Percentiles rank a stretch among this genome's conserved stretches.
These are phyloP conservation scores for Saccharomyces hybrid DNA, from an alignment of 1,139 yeast genomes.

Conservation along the genomic window DNA sequence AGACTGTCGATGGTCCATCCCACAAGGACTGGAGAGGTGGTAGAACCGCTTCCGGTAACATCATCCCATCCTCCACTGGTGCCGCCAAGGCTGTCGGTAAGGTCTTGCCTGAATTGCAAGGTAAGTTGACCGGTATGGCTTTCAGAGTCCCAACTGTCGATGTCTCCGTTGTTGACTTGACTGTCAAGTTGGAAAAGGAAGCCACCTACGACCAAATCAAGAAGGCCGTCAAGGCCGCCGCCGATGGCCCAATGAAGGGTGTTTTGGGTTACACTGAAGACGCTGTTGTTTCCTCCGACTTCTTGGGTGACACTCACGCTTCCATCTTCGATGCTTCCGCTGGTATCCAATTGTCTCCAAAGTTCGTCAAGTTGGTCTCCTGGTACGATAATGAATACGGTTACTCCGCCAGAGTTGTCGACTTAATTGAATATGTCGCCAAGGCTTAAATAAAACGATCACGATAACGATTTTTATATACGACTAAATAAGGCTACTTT, in stretches of 20 bases:
- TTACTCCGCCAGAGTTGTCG: slow-evolving; percentile 86
- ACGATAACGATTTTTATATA: neutral
- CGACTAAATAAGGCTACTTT: neutral
- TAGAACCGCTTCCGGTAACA: slow-evolving; percentile 86
- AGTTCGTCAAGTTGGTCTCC: slow-evolving; percentile 73
- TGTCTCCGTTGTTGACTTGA: slow-evolving; percentile 72
- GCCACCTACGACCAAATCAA: slow-evolving; percentile 74
- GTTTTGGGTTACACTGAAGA: slow-evolving; percentile 77
- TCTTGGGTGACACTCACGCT: slow-evolving; percentile 67
- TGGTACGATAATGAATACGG: slow-evolving; percentile 91
- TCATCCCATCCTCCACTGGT: slow-evolving; percentile 85
- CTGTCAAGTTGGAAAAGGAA: slow-evolving; percentile 60
- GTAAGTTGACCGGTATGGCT: slow-evolving; percentile 84
- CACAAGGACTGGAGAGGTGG: slow-evolving; percentile 96
- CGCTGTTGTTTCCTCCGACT: slow-evolving; percentile 78
- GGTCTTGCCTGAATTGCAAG: slow-evolving; percentile 78
- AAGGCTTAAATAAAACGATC: neutral
- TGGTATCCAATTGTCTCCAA: slow-evolving; percentile 77
- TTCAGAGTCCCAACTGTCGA: slow-evolving; percentile 85
- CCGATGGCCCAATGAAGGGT: slow-evolving; percentile 68
- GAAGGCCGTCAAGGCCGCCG: slow-evolving; percentile 58
- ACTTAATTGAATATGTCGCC: slow-evolving; percentile 50
- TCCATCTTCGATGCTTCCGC: slow-evolving; percentile 75
- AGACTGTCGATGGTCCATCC: slow-evolving; percentile 89
- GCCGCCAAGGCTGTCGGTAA: slow-evolving; percentile 91